Evolutionary conservation across 2,329 filamentous ascomycete species (phyloP).

Genomic region (Colletotrichum plurivorum): DNA sequence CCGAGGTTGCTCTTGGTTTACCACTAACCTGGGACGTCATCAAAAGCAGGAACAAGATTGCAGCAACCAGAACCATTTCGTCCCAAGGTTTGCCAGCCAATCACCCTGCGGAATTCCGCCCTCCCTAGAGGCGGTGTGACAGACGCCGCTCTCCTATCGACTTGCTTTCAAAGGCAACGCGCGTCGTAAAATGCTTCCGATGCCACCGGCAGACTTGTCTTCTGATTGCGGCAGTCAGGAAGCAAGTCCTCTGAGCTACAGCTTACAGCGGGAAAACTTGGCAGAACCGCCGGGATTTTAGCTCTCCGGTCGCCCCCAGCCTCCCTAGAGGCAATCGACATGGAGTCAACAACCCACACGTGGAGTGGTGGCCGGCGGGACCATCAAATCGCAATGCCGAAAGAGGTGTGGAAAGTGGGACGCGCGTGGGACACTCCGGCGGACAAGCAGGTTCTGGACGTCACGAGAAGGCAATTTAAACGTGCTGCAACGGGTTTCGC

Average conservation of each 20-base stretch:
- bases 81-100: not conserved
- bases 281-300: constrained; percentile 12
- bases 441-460: not conserved
- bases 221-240: constrained; percentile 4
- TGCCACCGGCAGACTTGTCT: constrained; percentile 10
- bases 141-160: not conserved
- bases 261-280: not conserved
- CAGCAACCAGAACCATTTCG: constrained; percentile 5
- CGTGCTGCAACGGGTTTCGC: constrained; percentile 8
- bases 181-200: not conserved
- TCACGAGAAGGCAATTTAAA: constrained; percentile 33
- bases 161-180: constrained; percentile 11
- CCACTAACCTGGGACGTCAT: not conserved
- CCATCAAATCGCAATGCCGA: not conserved
- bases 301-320: constrained; percentile 11
- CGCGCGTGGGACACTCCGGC: not conserved
- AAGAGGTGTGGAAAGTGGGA: constrained; percentile 11
- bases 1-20: not conserved
- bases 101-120: not conserved
- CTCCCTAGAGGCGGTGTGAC: constrained; percentile 8
- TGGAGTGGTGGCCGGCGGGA: constrained; percentile 5
- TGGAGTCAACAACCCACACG: not conserved
- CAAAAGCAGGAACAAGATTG: constrained; percentile 4
- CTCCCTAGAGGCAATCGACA: not conserved
- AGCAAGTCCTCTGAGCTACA: not conserved